Conservation (phyloP, 2,329 filamentous ascomycete genomes). For the Plenodomus tracheiphilus region DNA sequence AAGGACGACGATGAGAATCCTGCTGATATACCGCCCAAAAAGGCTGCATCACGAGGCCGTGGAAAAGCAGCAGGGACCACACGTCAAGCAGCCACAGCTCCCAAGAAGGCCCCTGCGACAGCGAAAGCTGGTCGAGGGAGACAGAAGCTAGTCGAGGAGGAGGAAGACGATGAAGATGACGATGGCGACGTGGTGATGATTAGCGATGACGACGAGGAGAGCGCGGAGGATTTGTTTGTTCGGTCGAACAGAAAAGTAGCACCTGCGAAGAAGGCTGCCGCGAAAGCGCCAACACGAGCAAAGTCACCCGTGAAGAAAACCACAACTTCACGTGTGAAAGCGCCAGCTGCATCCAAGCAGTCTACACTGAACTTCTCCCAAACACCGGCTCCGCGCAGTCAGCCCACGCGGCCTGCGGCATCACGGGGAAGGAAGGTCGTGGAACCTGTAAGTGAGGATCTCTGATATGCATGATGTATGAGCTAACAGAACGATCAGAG, state of each 20-base stretch:
- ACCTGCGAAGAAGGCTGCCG: slow-evolving; percentile 31
- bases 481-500: slow-evolving; percentile 32
- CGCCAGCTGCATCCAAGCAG: slow-evolving; percentile 35
- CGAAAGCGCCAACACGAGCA: slow-evolving; percentile 5
- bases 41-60: slow-evolving; percentile 51
- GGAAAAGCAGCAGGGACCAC: slow-evolving; percentile 47
- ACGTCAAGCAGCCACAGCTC: slow-evolving; percentile 25
- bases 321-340: slow-evolving; percentile 20
- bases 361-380: slow-evolving; percentile 50
- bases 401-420: slow-evolving; percentile 26
- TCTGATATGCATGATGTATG: neutral
- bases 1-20: slow-evolving; percentile 44
- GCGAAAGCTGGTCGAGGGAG: slow-evolving; percentile 45
- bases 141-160: slow-evolving; percentile 47
- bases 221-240: slow-evolving; percentile 51
- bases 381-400: slow-evolving; percentile 39
- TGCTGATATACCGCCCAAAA: slow-evolving; percentile 39
- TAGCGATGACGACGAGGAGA: slow-evolving; percentile 54
- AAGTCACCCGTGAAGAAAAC: slow-evolving; percentile 34
- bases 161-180: slow-evolving; percentile 48
- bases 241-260: slow-evolving; percentile 33
- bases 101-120: slow-evolving; percentile 41
- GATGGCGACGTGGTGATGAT: slow-evolving; percentile 48
- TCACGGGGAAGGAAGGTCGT: slow-evolving; percentile 38
- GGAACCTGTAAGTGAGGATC: slow-evolving; percentile 44